These are phyloP conservation scores for Coemansia sp. DNA, from an alignment of 192 early-diverging fungal genomes.

Conservation along the genomic window DNA sequence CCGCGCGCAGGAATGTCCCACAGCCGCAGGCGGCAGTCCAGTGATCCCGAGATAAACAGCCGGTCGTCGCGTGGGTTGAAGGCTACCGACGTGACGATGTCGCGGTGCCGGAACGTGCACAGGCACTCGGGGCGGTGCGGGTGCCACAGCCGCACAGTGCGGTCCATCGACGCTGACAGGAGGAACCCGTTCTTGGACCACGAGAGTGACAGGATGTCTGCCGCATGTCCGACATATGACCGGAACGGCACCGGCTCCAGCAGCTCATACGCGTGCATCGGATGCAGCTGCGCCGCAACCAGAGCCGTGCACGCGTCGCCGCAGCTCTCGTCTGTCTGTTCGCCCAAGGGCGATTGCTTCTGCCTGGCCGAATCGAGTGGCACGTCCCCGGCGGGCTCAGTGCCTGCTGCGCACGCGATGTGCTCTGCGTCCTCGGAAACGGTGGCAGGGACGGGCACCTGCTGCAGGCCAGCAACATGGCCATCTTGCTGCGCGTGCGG, in stretches of 20 bases:
- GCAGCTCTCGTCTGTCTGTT: neutral
- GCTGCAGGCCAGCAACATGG: neutral
- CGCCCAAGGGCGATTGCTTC: neutral
- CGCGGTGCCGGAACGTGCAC: constrained; percentile 75
- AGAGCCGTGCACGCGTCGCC: neutral
- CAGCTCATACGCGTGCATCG: constrained; percentile 56
- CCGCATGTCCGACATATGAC: constrained; percentile 72
- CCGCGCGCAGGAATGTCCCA: constrained; percentile 82
- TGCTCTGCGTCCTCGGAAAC: neutral
- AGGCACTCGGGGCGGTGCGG: constrained; percentile 68
- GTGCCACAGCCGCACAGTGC: constrained; percentile 86
- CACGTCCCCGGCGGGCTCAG: too few species aligned
- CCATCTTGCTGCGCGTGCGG: neutral
- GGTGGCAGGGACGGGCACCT: neutral
- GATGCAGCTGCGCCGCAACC: constrained; percentile 24
- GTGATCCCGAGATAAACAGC: constrained; percentile 75
- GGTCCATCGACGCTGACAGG: constrained; percentile 78
- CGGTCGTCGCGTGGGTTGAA: constrained; percentile 86
- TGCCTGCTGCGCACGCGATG: neutral
- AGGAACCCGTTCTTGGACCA: constrained; percentile 82
- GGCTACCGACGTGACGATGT: constrained; percentile 73
- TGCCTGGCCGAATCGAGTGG: neutral
- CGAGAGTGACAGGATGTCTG: constrained; percentile 68
- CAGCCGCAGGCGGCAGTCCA: constrained; percentile 76
- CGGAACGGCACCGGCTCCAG: constrained; percentile 69